Conservation (phyloP, 2,329 filamentous ascomycete species). For the Ceratocystis destructans region DNA sequence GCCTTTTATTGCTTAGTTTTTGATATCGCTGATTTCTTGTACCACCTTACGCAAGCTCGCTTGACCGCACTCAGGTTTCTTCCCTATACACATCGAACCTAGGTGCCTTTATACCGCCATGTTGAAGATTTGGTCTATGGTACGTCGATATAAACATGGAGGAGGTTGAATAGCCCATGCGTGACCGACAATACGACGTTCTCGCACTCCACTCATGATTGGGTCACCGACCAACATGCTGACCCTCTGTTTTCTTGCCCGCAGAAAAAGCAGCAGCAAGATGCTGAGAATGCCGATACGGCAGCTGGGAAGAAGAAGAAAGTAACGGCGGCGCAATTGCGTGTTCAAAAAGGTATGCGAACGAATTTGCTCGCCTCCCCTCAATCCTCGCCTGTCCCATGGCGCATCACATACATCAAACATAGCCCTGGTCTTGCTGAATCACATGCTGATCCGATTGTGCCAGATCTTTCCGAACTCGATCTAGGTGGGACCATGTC, state of each 20-base stretch:
- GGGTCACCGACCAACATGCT: background rate
- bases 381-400: background rate
- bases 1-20: background rate
- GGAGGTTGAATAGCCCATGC: no score
- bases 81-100: background rate
- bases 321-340: conserved; percentile 87
- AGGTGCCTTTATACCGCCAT: conserved; percentile 34
- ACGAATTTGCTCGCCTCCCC: background rate
- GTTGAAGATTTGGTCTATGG: conserved; percentile 99
- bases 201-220: conserved; percentile 19
- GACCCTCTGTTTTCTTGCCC: background rate
- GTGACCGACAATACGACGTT: no score
- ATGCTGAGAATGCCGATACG: conserved; percentile 70
- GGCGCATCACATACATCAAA: background rate
- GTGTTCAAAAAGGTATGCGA: conserved; percentile 77
- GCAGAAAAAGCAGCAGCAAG: conserved; percentile 94
- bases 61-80: background rate
- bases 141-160: conserved; percentile 30
- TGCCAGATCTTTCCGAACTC: conserved; percentile 63
- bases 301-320: conserved; percentile 87
- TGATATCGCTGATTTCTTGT: background rate
- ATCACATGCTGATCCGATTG: background rate
- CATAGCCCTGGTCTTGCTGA: background rate
- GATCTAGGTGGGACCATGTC: conserved; percentile 68
- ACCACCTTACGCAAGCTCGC: background rate